A percentile compares a stretch with the other conserved stretches of the same genome.
Evolutionary conservation across 148 eudicot genomes (phyloP).

Genomic region (Talinum fruticosum): DNA sequence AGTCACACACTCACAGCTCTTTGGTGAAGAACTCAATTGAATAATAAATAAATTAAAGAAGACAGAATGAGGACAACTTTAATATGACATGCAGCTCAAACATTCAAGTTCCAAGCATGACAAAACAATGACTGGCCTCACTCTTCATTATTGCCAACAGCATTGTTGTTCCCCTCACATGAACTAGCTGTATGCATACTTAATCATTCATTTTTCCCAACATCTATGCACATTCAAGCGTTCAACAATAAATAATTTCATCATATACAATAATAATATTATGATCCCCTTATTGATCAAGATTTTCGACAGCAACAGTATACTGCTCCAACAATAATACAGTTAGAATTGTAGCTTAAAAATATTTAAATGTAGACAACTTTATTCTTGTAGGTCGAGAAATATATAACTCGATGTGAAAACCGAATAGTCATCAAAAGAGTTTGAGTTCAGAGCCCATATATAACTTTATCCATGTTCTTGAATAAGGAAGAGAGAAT

Average conservation of each 20-base stretch:
- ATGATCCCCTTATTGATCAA: constrained; percentile 8
- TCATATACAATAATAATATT: constrained; percentile 15
- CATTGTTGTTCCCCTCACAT: constrained; percentile 27
- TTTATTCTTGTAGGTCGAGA: no score
- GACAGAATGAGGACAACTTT: constrained; percentile 2
- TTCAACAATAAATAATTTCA: constrained; percentile 6
- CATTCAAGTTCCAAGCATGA: constrained; percentile 1
- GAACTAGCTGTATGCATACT: constrained; percentile 18
- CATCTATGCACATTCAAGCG: background rate
- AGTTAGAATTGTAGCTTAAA: no score
- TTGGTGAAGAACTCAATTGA: background rate
- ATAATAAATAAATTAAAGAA: background rate
- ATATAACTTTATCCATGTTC: no score
- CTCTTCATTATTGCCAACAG: constrained; percentile 18
- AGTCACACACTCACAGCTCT: background rate
- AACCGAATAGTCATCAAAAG: no score
- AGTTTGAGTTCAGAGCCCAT: no score
- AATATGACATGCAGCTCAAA: constrained; percentile 12
- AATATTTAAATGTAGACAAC: no score
- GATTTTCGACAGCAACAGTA: no score
- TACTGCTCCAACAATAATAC: no score
- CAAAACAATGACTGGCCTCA: constrained; percentile 6
- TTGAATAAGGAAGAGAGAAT: no score
- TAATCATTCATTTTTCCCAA: background rate
- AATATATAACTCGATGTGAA: no score